Conservation (phyloP, 768 basidiomycete species). For the Tylopilus sp. region DNA sequence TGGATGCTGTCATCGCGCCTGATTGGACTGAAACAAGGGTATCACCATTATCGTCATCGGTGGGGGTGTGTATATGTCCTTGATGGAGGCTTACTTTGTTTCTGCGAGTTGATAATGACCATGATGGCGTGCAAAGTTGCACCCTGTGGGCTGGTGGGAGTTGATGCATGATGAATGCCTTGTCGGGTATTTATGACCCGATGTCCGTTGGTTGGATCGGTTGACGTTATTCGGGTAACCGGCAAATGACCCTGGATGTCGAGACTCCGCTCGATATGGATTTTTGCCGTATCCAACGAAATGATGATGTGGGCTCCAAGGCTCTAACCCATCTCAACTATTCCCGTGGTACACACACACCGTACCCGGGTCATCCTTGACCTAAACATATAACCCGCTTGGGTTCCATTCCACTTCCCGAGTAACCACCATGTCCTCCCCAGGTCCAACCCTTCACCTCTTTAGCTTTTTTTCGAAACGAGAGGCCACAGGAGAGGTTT, state of each 20-base stretch:
- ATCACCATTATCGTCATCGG: too few species aligned
- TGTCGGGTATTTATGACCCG: background rate
- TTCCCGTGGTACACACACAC: background rate
- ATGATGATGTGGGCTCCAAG: background rate
- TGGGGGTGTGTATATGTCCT: too few species aligned
- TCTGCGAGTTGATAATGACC: background rate
- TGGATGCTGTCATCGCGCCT: too few species aligned
- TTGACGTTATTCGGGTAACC: too few species aligned
- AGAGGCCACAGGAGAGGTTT: conserved; percentile 24
- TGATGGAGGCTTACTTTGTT: too few species aligned
- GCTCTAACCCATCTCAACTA: background rate
- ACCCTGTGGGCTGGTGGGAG: background rate
- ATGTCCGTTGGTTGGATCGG: background rate
- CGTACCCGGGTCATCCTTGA: background rate
- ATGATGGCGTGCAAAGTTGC: background rate
- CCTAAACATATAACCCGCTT: background rate
- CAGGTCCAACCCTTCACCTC: conserved; percentile 21
- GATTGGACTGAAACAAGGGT: too few species aligned
- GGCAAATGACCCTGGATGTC: background rate
- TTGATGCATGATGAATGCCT: background rate
- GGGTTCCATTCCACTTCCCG: background rate
- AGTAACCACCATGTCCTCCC: background rate
- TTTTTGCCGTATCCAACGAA: background rate
- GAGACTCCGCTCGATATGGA: background rate
- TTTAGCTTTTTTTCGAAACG: conserved; percentile 6